Evolutionary conservation across 306 rosid genomes (phyloP).

Genomic region (Prinsepia uniflora): DNA sequence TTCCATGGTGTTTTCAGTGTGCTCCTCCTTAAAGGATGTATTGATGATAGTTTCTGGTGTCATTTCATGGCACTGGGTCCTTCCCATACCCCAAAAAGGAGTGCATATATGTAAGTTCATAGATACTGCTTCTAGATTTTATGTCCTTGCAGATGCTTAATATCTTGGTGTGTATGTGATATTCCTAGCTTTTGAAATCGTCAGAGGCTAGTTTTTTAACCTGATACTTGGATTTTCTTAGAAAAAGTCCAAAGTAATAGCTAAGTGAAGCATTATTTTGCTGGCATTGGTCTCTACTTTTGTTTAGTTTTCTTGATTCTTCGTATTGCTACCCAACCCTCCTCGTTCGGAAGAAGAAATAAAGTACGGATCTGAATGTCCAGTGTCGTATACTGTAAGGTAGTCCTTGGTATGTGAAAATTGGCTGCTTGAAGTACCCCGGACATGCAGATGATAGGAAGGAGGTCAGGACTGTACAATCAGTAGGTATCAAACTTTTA

Average conservation of each 20-base stretch:
- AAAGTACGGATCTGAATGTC: too few species aligned
- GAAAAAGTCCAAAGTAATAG: background rate
- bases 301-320: background rate
- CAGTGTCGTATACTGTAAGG: background rate
- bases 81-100: background rate
- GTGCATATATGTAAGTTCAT: background rate
- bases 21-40: background rate
- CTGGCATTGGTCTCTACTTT: background rate
- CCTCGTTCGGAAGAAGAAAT: background rate
- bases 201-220: background rate
- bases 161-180: background rate
- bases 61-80: background rate
- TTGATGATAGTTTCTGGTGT: conserved; percentile 5
- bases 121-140: background rate
- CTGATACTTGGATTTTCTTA: background rate
- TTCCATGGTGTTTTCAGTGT: background rate
- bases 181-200: background rate
- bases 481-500: background rate
- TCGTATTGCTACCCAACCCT: background rate
- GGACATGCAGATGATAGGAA: background rate
- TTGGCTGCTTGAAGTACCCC: background rate
- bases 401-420: background rate
- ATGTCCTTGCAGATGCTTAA: background rate
- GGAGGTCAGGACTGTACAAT: background rate
- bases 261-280: background rate